Conservation (phyloP, 1,139 yeast species). For the Taphrina populina region DNA sequence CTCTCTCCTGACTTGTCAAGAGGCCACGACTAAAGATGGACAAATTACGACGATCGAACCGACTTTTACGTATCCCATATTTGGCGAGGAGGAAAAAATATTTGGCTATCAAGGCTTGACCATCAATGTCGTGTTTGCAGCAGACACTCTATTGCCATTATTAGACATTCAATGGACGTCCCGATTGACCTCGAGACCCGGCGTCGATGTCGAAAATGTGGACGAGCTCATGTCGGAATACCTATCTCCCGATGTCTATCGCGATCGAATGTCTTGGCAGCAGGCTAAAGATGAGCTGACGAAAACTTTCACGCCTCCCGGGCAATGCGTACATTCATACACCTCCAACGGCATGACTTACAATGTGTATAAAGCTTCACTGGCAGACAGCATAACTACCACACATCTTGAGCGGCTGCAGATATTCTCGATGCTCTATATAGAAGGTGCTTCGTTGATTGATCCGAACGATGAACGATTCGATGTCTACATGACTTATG, state of each 20-base stretch:
- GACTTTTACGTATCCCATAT: slow-evolving; percentile 82
- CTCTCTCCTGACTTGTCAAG: background rate
- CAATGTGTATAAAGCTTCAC: slow-evolving; percentile 46
- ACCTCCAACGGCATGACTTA: slow-evolving; percentile 46
- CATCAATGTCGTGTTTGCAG: slow-evolving; percentile 40
- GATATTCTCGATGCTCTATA: slow-evolving; percentile 73
- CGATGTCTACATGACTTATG: slow-evolving; percentile 54
- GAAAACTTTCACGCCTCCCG: slow-evolving; percentile 51
- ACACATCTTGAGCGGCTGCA: slow-evolving; percentile 60
- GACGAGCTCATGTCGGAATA: slow-evolving; percentile 55
- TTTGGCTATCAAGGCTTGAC: slow-evolving; percentile 75
- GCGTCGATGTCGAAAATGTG: slow-evolving; percentile 43
- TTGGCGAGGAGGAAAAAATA: slow-evolving; percentile 85
- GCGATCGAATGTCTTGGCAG: slow-evolving; percentile 29
- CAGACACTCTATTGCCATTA: background rate
- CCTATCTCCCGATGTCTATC: slow-evolving; percentile 54
- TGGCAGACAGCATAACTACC: slow-evolving; percentile 40
- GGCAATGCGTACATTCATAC: slow-evolving; percentile 50
- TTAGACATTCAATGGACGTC: slow-evolving; percentile 58
- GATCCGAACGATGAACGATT: slow-evolving; percentile 73
- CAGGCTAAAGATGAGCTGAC: slow-evolving; percentile 52
- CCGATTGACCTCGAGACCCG: slow-evolving; percentile 50
- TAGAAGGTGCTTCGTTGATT: slow-evolving; percentile 91
- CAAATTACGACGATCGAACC: slow-evolving; percentile 50
- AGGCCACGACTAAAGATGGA: slow-evolving; percentile 31